A percentile compares a stretch with the other conserved stretches of the same genome.
Evolutionary conservation across 2,329 filamentous ascomycete species (phyloP).

Genomic region (Pyrenochaeta sp.): DNA sequence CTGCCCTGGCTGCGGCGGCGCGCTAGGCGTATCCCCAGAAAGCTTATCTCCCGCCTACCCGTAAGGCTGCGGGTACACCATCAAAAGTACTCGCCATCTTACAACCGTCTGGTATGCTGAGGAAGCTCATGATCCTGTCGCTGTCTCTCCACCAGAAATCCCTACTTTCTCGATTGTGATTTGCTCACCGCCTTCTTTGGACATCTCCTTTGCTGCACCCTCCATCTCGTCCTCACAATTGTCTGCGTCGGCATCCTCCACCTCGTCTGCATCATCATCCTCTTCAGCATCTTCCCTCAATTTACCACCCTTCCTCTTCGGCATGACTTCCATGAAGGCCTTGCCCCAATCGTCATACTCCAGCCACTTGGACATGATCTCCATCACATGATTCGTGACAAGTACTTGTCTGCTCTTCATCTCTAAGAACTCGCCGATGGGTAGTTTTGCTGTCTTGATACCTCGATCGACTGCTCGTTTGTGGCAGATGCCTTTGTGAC

Average conservation of each 20-base stretch:
- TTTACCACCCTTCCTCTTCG: slow-evolving; percentile 84
- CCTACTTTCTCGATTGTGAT: background rate
- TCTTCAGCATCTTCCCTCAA: slow-evolving; percentile 57
- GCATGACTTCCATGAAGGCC: slow-evolving; percentile 87
- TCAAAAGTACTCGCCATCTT: background rate
- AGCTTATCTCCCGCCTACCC: slow-evolving; percentile 40
- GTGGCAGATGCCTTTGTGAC: slow-evolving; percentile 94
- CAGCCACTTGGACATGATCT: slow-evolving; percentile 95
- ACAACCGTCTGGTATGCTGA: background rate
- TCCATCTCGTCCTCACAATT: slow-evolving; percentile 16
- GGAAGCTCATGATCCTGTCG: slow-evolving; percentile 3
- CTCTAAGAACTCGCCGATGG: slow-evolving; percentile 93
- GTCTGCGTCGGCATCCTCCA: slow-evolving; percentile 3
- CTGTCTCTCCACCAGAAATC: slow-evolving; percentile 7
- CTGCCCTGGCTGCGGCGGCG: slow-evolving; percentile 16
- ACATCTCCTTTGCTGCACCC: slow-evolving; percentile 15
- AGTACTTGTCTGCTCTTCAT: slow-evolving; percentile 88
- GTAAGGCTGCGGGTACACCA: slow-evolving; percentile 7
- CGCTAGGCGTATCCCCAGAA: slow-evolving; percentile 34
- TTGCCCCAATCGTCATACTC: slow-evolving; percentile 90
- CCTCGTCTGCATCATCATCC: slow-evolving; percentile 18
- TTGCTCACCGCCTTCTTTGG: slow-evolving; percentile 6
- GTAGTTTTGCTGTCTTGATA: slow-evolving; percentile 86
- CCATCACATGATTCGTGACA: slow-evolving; percentile 93
- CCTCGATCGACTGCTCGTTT: slow-evolving; percentile 76